Conservation (phyloP, 2,329 filamentous ascomycete species). For the Arthrobotrys iridis region DNA sequence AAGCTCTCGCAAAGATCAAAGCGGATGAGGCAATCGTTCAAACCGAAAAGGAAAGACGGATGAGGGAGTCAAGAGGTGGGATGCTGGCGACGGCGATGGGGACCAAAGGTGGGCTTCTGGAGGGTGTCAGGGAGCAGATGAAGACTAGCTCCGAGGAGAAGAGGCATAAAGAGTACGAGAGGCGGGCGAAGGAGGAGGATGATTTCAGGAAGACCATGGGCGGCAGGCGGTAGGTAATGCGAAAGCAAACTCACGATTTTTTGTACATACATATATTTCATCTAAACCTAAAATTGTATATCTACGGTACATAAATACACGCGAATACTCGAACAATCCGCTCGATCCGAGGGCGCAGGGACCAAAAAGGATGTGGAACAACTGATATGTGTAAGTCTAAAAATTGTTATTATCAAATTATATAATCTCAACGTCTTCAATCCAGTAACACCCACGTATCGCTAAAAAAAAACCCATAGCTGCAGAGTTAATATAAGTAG, state of each 20-base stretch:
- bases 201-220: constrained; percentile 56
- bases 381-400: neutral
- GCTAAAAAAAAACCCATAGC: constrained; percentile 14
- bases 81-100: constrained; percentile 56
- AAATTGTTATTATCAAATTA: neutral
- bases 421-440: no score
- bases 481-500: no score
- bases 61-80: constrained; percentile 39
- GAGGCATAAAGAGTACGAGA: constrained; percentile 58
- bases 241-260: neutral
- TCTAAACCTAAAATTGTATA: constrained; percentile 36
- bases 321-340: neutral
- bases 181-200: constrained; percentile 60
- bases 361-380: neutral
- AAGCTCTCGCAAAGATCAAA: constrained; percentile 28
- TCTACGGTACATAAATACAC: constrained; percentile 25
- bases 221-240: neutral
- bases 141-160: constrained; percentile 59
- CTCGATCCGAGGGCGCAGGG: neutral
- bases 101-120: constrained; percentile 55
- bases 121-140: constrained; percentile 60
- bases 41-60: constrained; percentile 30
- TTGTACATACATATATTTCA: constrained; percentile 34
- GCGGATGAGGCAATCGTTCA: constrained; percentile 21
- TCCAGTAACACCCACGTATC: neutral